These are phyloP conservation scores for Brachypodium distachyon DNA, from an alignment of 202 grass and related monocot genomes.

Conservation along the genomic window DNA sequence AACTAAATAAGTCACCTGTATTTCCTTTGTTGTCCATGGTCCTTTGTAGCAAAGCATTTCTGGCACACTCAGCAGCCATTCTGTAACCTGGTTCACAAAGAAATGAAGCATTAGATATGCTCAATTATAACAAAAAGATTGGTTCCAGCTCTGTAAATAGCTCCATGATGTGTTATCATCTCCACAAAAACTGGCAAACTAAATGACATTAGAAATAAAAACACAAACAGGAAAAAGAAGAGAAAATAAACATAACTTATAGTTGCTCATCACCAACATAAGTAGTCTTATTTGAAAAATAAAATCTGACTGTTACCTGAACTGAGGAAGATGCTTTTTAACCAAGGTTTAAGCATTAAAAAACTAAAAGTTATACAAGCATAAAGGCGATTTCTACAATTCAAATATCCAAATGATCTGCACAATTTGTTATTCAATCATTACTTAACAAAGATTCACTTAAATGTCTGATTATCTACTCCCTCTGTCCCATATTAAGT, in stretches of 20 bases:
- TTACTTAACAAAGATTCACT: not conserved
- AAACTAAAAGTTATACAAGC: not conserved
- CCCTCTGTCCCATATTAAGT: too few relatives aligned
- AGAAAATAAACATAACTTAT: not conserved
- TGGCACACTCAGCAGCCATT: constrained; percentile 84
- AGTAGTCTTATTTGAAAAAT: not conserved
- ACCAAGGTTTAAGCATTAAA: not conserved
- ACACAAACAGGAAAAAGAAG: not conserved
- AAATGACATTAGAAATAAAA: not conserved
- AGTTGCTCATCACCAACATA: not conserved
- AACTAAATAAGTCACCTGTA: constrained; percentile 40
- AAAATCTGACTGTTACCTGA: not conserved
- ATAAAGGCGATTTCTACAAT: not conserved
- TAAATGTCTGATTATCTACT: not conserved
- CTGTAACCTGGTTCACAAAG: constrained; percentile 53
- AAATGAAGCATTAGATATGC: constrained; percentile 1
- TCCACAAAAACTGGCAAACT: not conserved
- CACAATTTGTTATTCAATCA: not conserved
- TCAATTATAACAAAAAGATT: not conserved
- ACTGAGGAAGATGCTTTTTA: not conserved
- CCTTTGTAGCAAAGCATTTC: constrained; percentile 61
- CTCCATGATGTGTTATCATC: not conserved
- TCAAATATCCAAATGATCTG: not conserved
- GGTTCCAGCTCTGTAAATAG: not conserved
- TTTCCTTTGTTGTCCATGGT: constrained; percentile 91